These are phyloP conservation scores for Rhynchospora breviuscula DNA, from an alignment of 176 grass and related monocot species.

Conservation along the genomic window DNA sequence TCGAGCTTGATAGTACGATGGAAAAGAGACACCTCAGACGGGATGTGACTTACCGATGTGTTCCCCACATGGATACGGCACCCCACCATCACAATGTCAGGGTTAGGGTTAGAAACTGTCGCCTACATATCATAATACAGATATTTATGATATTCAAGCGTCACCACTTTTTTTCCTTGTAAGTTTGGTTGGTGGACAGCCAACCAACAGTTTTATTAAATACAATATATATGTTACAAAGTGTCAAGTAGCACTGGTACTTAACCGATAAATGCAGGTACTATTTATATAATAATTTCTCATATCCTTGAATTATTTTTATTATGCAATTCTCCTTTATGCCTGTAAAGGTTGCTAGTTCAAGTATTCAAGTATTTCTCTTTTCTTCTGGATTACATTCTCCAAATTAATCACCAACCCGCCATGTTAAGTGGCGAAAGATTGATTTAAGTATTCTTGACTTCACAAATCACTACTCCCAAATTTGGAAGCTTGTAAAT, in stretches of 20 bases:
- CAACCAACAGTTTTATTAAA: too few species aligned
- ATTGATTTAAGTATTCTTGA: too few species aligned
- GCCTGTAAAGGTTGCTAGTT: background rate
- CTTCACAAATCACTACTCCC: too few species aligned
- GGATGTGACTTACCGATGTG: slow-evolving; percentile 81
- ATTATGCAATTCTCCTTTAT: background rate
- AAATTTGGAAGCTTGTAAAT: too few species aligned
- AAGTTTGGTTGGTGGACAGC: too few species aligned
- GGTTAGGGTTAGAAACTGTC: slow-evolving; percentile 71
- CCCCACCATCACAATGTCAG: slow-evolving; percentile 89
- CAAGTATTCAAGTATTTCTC: background rate
- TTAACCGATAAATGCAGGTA: slow-evolving; percentile 18
- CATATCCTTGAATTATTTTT: background rate
- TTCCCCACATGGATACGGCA: slow-evolving; percentile 91
- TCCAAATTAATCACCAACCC: too few species aligned
- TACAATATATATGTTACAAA: background rate
- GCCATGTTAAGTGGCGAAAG: too few species aligned
- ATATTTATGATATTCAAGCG: background rate
- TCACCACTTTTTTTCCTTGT: background rate
- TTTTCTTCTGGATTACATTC: background rate
- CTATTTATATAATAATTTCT: slow-evolving; percentile 16
- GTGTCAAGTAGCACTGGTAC: slow-evolving; percentile 16
- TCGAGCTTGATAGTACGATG: slow-evolving; percentile 78
- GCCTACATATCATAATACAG: slow-evolving; percentile 44
- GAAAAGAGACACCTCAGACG: slow-evolving; percentile 79